Percentiles rank a stretch among this genome's conserved stretches.
These are phyloP conservation scores for Xerocomellus dryophilus DNA, from an alignment of 768 basidiomycete genomes.

Conservation along the genomic window DNA sequence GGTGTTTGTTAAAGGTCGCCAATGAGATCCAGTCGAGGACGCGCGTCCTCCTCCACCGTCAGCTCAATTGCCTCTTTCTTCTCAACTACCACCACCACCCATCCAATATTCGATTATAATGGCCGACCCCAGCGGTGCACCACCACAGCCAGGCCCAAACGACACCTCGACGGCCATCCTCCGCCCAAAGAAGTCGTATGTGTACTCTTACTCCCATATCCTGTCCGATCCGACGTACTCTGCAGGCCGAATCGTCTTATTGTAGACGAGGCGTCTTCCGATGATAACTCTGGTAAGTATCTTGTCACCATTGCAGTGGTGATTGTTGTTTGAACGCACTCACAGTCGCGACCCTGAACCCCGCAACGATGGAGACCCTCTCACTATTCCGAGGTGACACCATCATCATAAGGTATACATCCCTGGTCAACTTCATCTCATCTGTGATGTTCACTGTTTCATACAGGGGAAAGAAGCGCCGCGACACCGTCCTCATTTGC, in stretches of 20 bases:
- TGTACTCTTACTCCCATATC: slow-evolving; percentile 18
- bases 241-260: slow-evolving; percentile 93
- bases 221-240: slow-evolving; percentile 16
- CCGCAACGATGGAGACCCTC: slow-evolving; percentile 92
- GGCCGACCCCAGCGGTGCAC: slow-evolving; percentile 83
- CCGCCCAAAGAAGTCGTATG: slow-evolving; percentile 96
- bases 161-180: slow-evolving; percentile 94
- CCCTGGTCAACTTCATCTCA: background rate
- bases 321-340: slow-evolving; percentile 14
- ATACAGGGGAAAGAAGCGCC: slow-evolving; percentile 90
- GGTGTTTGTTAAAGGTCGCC: slow-evolving; percentile 1
- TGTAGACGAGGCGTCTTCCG: slow-evolving; percentile 89
- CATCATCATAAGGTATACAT: slow-evolving; percentile 80
- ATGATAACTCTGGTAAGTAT: slow-evolving; percentile 89
- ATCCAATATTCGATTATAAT: slow-evolving; percentile 26
- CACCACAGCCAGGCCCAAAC: slow-evolving; percentile 81
- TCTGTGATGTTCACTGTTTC: slow-evolving; percentile 1
- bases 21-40: slow-evolving; percentile 15
- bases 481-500: slow-evolving; percentile 96
- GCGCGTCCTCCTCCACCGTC: slow-evolving; percentile 28
- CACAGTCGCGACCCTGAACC: slow-evolving; percentile 89
- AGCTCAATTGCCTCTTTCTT: slow-evolving; percentile 8
- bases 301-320: background rate
- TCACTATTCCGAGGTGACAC: slow-evolving; percentile 97
- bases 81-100: slow-evolving; percentile 11